Evolutionary conservation across 257 asterid genomes (phyloP).

Genomic region (Nicotiana obtusifolia): DNA sequence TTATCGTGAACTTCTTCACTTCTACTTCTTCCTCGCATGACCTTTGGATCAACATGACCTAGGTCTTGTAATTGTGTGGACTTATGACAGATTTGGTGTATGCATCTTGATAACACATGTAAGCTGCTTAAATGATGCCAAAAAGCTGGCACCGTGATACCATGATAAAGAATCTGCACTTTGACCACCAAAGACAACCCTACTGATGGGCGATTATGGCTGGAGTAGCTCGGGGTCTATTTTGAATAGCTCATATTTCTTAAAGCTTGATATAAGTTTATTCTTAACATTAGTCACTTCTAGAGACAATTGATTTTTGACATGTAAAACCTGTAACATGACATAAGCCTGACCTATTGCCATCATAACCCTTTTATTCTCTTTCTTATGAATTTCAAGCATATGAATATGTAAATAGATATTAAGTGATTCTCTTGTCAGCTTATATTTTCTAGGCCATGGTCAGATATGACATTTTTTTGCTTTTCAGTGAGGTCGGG

Average conservation of each 20-base stretch:
- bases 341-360: background rate
- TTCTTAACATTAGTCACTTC: background rate
- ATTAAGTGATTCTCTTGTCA: background rate
- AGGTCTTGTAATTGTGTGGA: conserved; percentile 1
- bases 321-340: background rate
- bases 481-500: conserved; percentile 65
- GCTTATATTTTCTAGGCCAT: background rate
- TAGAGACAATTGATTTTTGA: background rate
- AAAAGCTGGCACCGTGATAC: background rate
- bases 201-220: background rate
- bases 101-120: background rate
- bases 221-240: background rate
- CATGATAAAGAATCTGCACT: background rate
- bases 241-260: background rate
- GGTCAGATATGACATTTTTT: conserved; percentile 16
- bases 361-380: background rate
- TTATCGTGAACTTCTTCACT: background rate
- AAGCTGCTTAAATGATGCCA: background rate
- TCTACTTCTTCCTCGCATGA: background rate
- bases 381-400: background rate
- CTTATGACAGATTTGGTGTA: background rate
- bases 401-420: background rate
- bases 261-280: background rate
- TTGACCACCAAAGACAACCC: background rate
- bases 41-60: background rate